phyloP scores from a whole-genome alignment of 176 grass and related monocot species.

The Saccharum spontaneum region DNA sequence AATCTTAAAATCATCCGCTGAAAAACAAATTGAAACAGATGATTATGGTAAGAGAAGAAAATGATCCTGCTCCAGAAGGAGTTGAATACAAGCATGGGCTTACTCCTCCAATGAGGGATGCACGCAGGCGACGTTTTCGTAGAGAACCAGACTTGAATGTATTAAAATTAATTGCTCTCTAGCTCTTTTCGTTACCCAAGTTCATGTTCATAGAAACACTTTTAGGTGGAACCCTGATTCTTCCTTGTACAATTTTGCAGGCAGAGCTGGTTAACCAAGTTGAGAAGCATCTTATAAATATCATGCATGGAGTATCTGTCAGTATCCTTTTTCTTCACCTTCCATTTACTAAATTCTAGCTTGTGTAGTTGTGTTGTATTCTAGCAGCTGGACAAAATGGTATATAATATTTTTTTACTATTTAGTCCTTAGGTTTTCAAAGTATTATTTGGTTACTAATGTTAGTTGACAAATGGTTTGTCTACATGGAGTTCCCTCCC shows the following conservation, averaged over 20 bases:
- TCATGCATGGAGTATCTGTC: conserved; percentile 67
- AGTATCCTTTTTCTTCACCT: conserved; percentile 67
- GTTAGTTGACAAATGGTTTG: neutral
- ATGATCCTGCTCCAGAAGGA: conserved; percentile 76
- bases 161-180: conserved; percentile 30
- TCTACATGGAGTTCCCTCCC: conserved; percentile 11
- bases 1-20: conserved; percentile 21
- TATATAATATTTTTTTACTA: neutral
- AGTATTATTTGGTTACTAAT: neutral
- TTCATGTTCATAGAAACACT: conserved; percentile 11
- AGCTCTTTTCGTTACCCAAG: conserved; percentile 11
- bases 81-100: conserved; percentile 92
- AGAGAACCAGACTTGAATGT: conserved; percentile 92
- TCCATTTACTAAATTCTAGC: conserved; percentile 29
- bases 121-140: conserved; percentile 69
- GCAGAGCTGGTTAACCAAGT: conserved; percentile 75
- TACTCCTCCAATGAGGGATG: conserved; percentile 91
- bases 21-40: conserved; percentile 53
- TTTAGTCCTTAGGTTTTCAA: neutral
- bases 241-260: conserved; percentile 46
- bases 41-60: conserved; percentile 80
- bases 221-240: conserved; percentile 18
- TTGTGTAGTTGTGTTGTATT: neutral
- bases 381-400: neutral
- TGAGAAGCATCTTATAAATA: conserved; percentile 68